Conservation (phyloP, 1,284 basidiomycete genomes). For the Lentinus polychrous region DNA sequence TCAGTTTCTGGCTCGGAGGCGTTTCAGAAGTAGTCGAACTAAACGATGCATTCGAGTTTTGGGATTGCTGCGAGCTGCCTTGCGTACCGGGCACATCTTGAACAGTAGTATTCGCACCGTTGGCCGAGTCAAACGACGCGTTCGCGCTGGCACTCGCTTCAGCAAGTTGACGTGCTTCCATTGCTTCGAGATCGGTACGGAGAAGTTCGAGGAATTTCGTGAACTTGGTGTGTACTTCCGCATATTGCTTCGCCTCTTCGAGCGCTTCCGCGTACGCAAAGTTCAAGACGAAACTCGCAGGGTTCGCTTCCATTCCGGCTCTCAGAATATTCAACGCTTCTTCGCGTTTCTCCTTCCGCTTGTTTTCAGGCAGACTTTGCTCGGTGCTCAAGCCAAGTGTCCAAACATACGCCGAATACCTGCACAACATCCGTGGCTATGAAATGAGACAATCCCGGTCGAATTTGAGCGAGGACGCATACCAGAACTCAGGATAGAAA, state of each 20-base stretch:
- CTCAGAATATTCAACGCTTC: slow-evolving; percentile 81
- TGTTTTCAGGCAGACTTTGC: slow-evolving; percentile 11
- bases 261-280: slow-evolving; percentile 86
- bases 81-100: slow-evolving; percentile 13
- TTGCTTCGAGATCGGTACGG: slow-evolving; percentile 64
- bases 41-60: slow-evolving; percentile 30
- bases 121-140: slow-evolving; percentile 30
- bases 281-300: slow-evolving; percentile 80
- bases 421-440: slow-evolving; percentile 23
- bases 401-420: slow-evolving; percentile 90
- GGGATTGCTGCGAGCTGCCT: slow-evolving; percentile 11
- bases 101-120: slow-evolving; percentile 7
- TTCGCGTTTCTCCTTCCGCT: slow-evolving; percentile 38
- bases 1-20: slow-evolving; percentile 43
- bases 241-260: slow-evolving; percentile 60
- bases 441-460: slow-evolving; percentile 1
- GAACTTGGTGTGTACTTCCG: slow-evolving; percentile 64
- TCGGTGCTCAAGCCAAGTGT: slow-evolving; percentile 61
- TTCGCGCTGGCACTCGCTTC: slow-evolving; percentile 34
- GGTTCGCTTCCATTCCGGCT: slow-evolving; percentile 85
- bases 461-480: slow-evolving; percentile 19
- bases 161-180: slow-evolving; percentile 37
- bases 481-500: slow-evolving; percentile 95
- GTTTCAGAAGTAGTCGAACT: slow-evolving; percentile 40
- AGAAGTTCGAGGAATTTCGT: slow-evolving; percentile 69